Conservation (phyloP, 2,329 filamentous ascomycete species). For the Clarireedia hainanense region DNA sequence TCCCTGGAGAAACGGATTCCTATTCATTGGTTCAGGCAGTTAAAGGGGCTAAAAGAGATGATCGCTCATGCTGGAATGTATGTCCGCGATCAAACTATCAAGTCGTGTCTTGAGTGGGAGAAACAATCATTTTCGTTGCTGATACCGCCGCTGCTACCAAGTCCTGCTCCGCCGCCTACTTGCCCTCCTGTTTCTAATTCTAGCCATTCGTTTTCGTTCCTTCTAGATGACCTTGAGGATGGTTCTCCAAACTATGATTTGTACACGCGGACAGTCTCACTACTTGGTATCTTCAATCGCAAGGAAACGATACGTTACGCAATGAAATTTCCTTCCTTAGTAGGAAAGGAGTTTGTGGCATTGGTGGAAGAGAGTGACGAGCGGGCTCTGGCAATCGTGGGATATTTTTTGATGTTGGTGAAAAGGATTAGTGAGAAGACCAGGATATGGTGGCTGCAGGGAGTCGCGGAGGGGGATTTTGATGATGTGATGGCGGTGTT, state of each 20-base stretch:
- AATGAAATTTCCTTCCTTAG: not conserved
- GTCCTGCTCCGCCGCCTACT: not conserved
- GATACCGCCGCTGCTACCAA: not conserved
- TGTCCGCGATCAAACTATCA: not conserved
- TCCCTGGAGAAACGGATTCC: not conserved
- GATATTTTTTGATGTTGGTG: constrained; percentile 5
- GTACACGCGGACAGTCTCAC: not conserved
- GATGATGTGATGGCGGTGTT: not conserved
- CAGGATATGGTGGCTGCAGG: not conserved
- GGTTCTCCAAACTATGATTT: not conserved
- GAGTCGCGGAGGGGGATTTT: not conserved
- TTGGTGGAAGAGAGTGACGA: not conserved
- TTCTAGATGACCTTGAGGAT: not conserved
- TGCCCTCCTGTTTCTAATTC: not conserved
- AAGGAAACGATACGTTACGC: not conserved
- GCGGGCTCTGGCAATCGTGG: not conserved
- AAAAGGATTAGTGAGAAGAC: not conserved
- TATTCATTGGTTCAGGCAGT: constrained; percentile 1
- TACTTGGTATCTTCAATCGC: not conserved
- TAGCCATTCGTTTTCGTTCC: not conserved
- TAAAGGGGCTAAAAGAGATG: not conserved
- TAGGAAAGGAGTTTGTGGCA: not conserved
- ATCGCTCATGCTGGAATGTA: not conserved
- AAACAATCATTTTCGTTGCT: not conserved
- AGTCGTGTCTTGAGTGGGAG: not conserved